A percentile compares a stretch with the other conserved stretches of the same genome.
Evolutionary conservation across 2,329 filamentous ascomycete species (phyloP).

Genomic region (Colletotrichum sp.): DNA sequence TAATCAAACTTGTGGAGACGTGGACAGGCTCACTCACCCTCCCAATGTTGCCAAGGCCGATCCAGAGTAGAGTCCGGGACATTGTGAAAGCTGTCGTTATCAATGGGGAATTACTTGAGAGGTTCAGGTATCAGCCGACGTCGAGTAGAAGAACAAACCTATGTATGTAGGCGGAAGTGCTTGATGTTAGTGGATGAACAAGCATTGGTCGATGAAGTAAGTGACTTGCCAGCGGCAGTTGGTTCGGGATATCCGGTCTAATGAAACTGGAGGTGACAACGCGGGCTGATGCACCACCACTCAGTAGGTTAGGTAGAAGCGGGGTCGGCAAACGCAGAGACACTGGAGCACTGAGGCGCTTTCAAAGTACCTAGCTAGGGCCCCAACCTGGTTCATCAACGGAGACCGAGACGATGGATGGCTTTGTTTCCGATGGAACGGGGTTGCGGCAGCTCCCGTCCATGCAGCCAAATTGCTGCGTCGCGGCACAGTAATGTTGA

Average conservation of each 20-base stretch:
- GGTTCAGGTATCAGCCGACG: not conserved
- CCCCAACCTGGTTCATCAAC: not conserved
- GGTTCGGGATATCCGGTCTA: not conserved
- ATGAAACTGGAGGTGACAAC: not conserved
- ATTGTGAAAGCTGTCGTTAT: slow-evolving; percentile 28
- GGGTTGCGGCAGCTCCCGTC: not conserved
- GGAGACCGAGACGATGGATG: not conserved
- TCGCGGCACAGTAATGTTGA: not conserved
- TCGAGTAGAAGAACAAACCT: not conserved
- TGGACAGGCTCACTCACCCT: slow-evolving; percentile 66
- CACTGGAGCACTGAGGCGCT: not conserved
- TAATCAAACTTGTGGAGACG: not conserved
- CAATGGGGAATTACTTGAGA: not conserved
- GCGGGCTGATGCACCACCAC: not conserved
- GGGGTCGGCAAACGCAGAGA: not conserved
- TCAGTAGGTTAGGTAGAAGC: not conserved
- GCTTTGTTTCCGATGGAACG: not conserved
- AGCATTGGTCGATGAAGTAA: not conserved
- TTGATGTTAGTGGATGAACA: not conserved
- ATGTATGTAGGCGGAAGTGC: not conserved
- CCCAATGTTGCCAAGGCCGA: slow-evolving; percentile 90
- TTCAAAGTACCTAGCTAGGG: not conserved
- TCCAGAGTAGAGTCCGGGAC: slow-evolving; percentile 72
- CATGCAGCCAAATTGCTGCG: not conserved
- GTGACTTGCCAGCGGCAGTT: not conserved